Evolutionary conservation across 768 basidiomycete species (phyloP), one percentile per base, ranked within the genome.

Genomic region (Hydnomerulius pinastri): DNA sequence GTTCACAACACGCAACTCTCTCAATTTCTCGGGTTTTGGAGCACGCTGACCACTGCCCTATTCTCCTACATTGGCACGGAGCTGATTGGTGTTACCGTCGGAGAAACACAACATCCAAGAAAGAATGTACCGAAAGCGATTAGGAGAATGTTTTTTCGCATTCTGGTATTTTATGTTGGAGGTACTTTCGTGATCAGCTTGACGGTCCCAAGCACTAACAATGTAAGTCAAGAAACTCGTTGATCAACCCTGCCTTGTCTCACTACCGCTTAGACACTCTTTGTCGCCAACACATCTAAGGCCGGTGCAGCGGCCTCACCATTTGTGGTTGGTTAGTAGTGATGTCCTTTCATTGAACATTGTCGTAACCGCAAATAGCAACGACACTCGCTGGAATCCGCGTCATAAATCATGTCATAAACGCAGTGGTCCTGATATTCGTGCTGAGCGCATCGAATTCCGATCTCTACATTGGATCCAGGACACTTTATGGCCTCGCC

Each of bases 391-490:
- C 77, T 7, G 75, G 76, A 32, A 77, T 82, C 68, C 77, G 72
- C 50, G 70, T 67, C 32, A 70, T 81, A 6, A 74, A 76, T 28
- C 69, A 69, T 53, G 70, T 69, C 51, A 67, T 70, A 59, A 71
- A 72, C 52, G 61, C 63, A 48, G 66, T 73, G 59, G 65, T 77
- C 44, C 63, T 78, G 63, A 60, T 71, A 35, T 86, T 82, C 62
- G 82, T 85, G 4, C 51, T 36, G 21, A 52, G 64, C 47, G 51
- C 55, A 46, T 60, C 83, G 17, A 86, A 85, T 63, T 81, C 79
- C 13, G 86, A 87, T 65, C 67, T 86, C 40, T 85, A 78, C 58
- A 78, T 78, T 7, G 70, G 69, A 32, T 75, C 75, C 32, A 73
- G 80, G 48, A 75, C 74, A 8, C 66, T 80, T 13, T 78, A 78